A percentile compares a stretch with the other conserved stretches of the same genome.
These are phyloP conservation scores for Drechslerella dactyloides DNA, from an alignment of 2,329 filamentous ascomycete genomes.

Conservation along the genomic window DNA sequence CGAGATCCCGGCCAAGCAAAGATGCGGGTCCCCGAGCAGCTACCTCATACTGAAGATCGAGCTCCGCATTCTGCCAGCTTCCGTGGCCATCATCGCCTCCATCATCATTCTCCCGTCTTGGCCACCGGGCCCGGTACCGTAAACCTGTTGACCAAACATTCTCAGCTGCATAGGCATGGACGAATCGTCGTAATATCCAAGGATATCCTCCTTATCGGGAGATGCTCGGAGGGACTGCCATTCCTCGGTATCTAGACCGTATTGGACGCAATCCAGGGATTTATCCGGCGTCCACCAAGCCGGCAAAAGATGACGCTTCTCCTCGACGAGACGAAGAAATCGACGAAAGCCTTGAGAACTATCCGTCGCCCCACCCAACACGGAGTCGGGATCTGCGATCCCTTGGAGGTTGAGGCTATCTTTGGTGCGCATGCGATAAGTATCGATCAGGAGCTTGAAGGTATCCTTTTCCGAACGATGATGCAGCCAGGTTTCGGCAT, in stretches of 20 bases:
- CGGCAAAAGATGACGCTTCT: conserved; percentile 58
- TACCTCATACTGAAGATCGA: no score
- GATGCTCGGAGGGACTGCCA: conserved; percentile 56
- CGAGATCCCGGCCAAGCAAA: no score
- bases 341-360: conserved; percentile 57
- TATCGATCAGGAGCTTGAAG: conserved; percentile 62
- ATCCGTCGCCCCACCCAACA: conserved; percentile 55
- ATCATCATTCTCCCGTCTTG: conserved; percentile 52
- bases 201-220: conserved; percentile 58
- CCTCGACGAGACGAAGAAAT: conserved; percentile 57
- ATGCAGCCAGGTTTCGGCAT: conserved; percentile 60
- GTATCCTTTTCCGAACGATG: conserved; percentile 60
- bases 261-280: conserved; percentile 57
- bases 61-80: conserved; percentile 2
- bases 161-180: conserved; percentile 63
- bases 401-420: conserved; percentile 56
- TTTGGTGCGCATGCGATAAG: conserved; percentile 62
- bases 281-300: conserved; percentile 61
- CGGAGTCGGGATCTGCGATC: conserved; percentile 54
- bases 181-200: conserved; percentile 60
- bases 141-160: conserved; percentile 61
- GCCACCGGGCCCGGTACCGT: conserved; percentile 56
- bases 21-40: no score
- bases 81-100: conserved; percentile 50
- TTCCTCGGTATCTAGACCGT: conserved; percentile 55